Conservation (phyloP, 2,329 filamentous ascomycete genomes). For the Cercospora sp. region DNA sequence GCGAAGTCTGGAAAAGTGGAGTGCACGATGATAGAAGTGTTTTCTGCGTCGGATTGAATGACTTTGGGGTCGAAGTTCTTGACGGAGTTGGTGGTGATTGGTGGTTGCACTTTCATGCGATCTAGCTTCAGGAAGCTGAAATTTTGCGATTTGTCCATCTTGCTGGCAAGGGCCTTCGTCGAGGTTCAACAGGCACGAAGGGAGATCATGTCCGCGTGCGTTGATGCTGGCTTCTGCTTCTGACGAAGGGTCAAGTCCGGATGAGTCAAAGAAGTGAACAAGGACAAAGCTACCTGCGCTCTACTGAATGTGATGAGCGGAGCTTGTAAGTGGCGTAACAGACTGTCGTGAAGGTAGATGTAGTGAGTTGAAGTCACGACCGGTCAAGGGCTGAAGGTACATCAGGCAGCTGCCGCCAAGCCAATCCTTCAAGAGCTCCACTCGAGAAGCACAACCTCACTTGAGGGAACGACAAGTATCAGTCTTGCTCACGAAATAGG, state of each 20-base stretch:
- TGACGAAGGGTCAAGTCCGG: background rate
- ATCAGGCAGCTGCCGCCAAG: slow-evolving; percentile 1
- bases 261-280: background rate
- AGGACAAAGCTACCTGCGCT: background rate
- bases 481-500: background rate
- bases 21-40: slow-evolving; percentile 36
- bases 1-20: slow-evolving; percentile 32
- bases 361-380: background rate
- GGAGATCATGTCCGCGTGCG: background rate
- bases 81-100: slow-evolving; percentile 30
- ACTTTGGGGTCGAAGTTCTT: slow-evolving; percentile 25
- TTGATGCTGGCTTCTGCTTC: background rate
- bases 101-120: slow-evolving; percentile 22
- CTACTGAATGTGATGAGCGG: background rate
- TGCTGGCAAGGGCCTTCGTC: background rate
- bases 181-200: slow-evolving; percentile 5
- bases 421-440: background rate
- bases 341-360: background rate
- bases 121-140: background rate
- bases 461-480: too few relatives aligned
- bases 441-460: background rate
- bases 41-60: slow-evolving; percentile 28
- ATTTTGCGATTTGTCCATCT: background rate
- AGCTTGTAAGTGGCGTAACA: background rate
- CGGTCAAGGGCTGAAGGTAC: background rate